Conservation (phyloP, 441 rosid genomes). For the Isatis lusitanica region DNA sequence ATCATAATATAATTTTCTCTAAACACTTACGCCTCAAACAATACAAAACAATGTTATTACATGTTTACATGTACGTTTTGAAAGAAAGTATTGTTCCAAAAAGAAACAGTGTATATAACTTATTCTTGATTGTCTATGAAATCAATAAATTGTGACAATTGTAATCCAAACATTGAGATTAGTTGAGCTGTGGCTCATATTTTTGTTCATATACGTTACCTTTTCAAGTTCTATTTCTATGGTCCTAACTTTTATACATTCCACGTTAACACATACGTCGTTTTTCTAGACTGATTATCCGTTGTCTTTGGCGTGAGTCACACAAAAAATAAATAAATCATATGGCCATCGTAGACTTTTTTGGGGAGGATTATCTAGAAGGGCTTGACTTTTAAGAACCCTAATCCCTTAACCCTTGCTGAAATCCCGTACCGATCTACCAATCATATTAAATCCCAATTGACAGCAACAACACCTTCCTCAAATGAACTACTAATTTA, state of each 20-base stretch:
- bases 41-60: neutral
- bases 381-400: slow-evolving; percentile 29
- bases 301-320: neutral
- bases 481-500: slow-evolving; percentile 5
- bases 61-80: neutral
- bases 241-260: neutral
- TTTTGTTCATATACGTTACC: neutral
- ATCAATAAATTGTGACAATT: neutral
- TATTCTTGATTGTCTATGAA: neutral
- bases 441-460: neutral
- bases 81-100: neutral
- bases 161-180: neutral
- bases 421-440: slow-evolving; percentile 16
- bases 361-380: slow-evolving; percentile 18
- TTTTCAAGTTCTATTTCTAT: neutral
- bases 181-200: neutral
- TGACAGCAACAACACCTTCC: slow-evolving; percentile 1
- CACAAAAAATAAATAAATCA: neutral
- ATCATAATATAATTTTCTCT: neutral
- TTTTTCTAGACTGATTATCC: neutral
- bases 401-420: slow-evolving; percentile 9
- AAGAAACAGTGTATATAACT: neutral
- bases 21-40: neutral
- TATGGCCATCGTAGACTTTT: neutral
- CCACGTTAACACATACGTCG: neutral